Evolutionary conservation across 208 protist species (phyloP), one percentile per base, ranked within the genome.

Genomic region (Trypanosoma boissoni): DNA sequence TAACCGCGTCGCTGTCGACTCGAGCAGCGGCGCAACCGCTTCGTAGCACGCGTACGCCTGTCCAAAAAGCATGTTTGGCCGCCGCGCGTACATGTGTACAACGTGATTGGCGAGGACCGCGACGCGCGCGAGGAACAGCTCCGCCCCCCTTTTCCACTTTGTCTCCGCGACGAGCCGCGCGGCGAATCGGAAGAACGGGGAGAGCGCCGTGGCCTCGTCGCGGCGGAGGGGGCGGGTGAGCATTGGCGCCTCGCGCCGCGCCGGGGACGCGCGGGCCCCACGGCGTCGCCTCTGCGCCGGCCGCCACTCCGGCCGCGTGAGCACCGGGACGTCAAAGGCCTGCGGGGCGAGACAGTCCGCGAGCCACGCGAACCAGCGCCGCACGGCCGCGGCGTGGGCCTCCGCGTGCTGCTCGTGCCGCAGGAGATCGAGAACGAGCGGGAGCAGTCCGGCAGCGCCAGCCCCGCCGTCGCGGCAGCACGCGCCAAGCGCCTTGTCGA

Each of bases 11-110:
- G 27, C n/a, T 20, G 61, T 42, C 1, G 67, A 58, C 54, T 63
- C 51, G 27, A 86, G 32, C 6, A 80, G 49, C 28, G 74, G 76
- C 0, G 80, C 75, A 9, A 88, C 76, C 16, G 70, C 61, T 39
- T 85, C 73, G 67, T 93, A 93, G 76, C 86, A 93, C 14, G 71
- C 68, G 21, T 71, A 89, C 6, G 86, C 86, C 65, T 89, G 86
- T 2, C 86, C 86, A 72, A 90, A 89, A 54, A 76, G 55, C 16
- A 93, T 62, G 58, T 83, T 90, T 48, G 74, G 75, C 27, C 83
- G 75, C 23, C 82, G 69, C 23, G 63, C 67, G 24, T 76, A 57
- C 3, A 58, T 71, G 20, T 83, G 52, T 29, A 93, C 59, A 10
- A 93, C 86, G 62, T 90, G 73, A 46, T 82, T 79, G 9, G 86